Evolutionary conservation across 2,329 filamentous ascomycete species (phyloP).

Genomic region (Trichophaea hybrida): DNA sequence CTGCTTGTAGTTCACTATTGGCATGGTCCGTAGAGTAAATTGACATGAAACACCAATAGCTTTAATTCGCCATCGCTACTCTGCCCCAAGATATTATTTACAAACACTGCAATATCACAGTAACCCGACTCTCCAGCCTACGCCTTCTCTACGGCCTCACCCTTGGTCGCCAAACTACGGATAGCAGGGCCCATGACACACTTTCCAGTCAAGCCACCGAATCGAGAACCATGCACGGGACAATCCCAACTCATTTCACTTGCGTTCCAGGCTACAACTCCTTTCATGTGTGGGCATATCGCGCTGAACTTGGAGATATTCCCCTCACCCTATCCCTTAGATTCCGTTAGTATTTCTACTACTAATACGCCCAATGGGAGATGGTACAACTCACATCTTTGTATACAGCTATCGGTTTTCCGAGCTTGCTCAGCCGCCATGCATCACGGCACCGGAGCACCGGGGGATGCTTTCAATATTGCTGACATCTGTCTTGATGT

Average conservation of each 20-base stretch:
- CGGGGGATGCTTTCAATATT: slow-evolving; percentile 42
- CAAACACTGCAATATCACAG: background rate
- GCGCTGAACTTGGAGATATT: slow-evolving; percentile 40
- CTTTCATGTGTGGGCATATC: slow-evolving; percentile 43
- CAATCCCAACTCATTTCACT: slow-evolving; percentile 43
- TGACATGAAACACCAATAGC: no score
- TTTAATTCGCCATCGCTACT: no score
- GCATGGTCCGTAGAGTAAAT: no score
- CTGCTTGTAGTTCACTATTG: no score
- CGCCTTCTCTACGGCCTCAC: slow-evolving; percentile 11
- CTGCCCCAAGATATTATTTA: background rate
- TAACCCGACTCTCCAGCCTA: slow-evolving; percentile 12
- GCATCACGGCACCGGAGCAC: slow-evolving; percentile 41
- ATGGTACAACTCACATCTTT: slow-evolving; percentile 33
- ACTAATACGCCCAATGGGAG: background rate
- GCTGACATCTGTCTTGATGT: slow-evolving; percentile 39
- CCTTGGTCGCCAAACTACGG: slow-evolving; percentile 15
- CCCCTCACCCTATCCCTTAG: slow-evolving; percentile 32
- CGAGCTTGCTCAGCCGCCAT: slow-evolving; percentile 30
- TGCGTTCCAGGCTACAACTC: slow-evolving; percentile 43
- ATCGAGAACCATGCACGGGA: slow-evolving; percentile 36
- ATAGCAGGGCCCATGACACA: slow-evolving; percentile 32
- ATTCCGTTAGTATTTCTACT: background rate
- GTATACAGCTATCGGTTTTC: slow-evolving; percentile 42
- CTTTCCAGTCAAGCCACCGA: slow-evolving; percentile 30